These are phyloP conservation scores for Garcia nutans DNA, from an alignment of 345 rosid species.

Conservation along the genomic window DNA sequence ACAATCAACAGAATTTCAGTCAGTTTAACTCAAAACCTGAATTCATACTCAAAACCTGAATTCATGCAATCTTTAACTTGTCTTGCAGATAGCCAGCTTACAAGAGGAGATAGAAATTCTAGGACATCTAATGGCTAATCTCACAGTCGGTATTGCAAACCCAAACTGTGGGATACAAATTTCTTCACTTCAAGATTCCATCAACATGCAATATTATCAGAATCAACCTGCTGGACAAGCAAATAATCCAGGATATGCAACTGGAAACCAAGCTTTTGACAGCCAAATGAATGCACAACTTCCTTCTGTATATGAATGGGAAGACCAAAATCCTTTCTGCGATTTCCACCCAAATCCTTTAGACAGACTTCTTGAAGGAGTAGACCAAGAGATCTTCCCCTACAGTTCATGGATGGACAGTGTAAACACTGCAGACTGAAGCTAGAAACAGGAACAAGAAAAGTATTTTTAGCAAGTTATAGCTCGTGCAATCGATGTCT, in stretches of 20 bases:
- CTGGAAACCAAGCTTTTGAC: conserved; percentile 27
- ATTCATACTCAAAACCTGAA: not conserved
- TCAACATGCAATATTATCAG: conserved; percentile 34
- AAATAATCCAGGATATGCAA: conserved; percentile 27
- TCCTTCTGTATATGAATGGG: conserved; percentile 32
- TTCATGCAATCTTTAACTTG: not conserved
- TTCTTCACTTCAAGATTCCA: conserved; percentile 27
- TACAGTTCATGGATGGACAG: conserved; percentile 35
- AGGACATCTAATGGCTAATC: conserved; percentile 48
- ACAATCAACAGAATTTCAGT: not conserved
- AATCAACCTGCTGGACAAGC: conserved; percentile 31
- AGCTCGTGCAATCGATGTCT: conserved; percentile 9
- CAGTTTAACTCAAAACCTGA: not conserved
- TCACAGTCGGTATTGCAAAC: conserved; percentile 29
- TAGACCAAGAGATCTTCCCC: conserved; percentile 37
- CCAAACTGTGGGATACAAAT: conserved; percentile 27
- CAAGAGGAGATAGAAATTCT: conserved; percentile 58
- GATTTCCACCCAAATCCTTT: conserved; percentile 27
- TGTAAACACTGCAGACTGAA: conserved; percentile 20
- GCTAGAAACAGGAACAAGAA: not conserved
- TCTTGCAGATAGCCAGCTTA: conserved; percentile 57
- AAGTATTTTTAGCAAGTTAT: not conserved
- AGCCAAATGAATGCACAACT: conserved; percentile 21
- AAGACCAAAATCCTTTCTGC: conserved; percentile 27
- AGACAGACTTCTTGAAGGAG: conserved; percentile 37